phyloP scores from a whole-genome alignment of 1,139 yeast genomes.

The Pneumocystis sp. region DNA sequence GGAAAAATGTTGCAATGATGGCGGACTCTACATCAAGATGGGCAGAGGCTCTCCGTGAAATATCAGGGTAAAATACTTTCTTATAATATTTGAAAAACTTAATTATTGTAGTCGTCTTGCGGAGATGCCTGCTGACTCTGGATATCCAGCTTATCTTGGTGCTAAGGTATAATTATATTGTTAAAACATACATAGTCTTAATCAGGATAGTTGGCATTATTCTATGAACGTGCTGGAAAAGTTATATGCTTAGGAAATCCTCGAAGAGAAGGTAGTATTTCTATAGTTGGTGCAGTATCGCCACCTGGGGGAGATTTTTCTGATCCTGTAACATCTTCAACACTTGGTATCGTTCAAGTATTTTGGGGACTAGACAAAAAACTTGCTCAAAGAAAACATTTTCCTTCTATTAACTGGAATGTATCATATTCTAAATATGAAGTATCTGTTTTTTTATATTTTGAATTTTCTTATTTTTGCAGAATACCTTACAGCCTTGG shows the following conservation, averaged over 20 bases:
- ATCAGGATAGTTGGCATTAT: conserved; percentile 53
- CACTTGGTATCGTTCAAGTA: conserved; percentile 97
- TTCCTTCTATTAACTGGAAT: conserved; percentile 94
- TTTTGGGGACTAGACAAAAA: conserved; percentile 99
- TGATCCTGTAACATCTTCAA: conserved; percentile 96
- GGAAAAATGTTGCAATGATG: conserved; percentile 97
- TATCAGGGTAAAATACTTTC: conserved; percentile 40
- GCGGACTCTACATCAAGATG: conserved; percentile 99
- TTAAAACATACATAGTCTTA: not conserved
- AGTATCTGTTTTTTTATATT: not conserved
- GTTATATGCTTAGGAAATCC: conserved; percentile 94
- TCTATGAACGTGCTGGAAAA: conserved; percentile 98
- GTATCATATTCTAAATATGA: conserved; percentile 86
- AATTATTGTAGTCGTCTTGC: conserved; percentile 61
- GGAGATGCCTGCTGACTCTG: conserved; percentile 99
- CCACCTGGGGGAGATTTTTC: conserved; percentile 99
- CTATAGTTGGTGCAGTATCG: conserved; percentile 98
- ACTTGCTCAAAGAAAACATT: conserved; percentile 98
- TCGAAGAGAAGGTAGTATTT: conserved; percentile 88
- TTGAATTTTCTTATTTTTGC: conserved; percentile 19
- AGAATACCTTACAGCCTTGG: conserved; percentile 68
- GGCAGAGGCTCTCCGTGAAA: conserved; percentile 99
- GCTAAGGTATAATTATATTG: conserved; percentile 36
- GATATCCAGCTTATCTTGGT: conserved; percentile 99
- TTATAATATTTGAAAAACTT: not conserved